Base-by-base conservation (phyloP, 2,329 filamentous ascomycete species). In the Arthrobotrys sinensis region DNA sequence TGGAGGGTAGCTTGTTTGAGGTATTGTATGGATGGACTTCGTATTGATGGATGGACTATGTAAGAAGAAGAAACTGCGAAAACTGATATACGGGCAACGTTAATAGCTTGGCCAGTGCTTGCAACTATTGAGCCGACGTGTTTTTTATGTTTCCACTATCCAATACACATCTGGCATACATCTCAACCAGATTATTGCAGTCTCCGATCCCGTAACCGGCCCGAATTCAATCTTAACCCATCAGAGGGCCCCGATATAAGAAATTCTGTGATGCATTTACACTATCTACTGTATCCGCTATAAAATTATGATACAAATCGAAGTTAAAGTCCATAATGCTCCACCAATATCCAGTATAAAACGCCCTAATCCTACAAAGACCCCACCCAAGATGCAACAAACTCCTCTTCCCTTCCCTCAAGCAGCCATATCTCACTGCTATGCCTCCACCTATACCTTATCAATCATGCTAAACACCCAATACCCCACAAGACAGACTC, bases 401-500 rank as follows among this genome's bases (percentile, higher is more conserved):
- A 57, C 16, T 14, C 53, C 32, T 14, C 8, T 5, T n/a, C 38
- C 38, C n/a, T 4, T 11, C 34, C n/a, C 50, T 7, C 21, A 50
- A 12, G 8, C 40, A 45, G n/a, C 40, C 5, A 6, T 16, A 45
- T 63, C 55, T 65, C 19, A 16, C 8, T 16, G 24, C 24, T 4
- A 28, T 28, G 2, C 24, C 24, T 4, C 4, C 24, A 28, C 24
- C 36, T 40, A 60, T 10, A 48, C 66, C 43, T 77, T 78, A 48
- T 78, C 75, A 12, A 72, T 55, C 36, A 78, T 55, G 36, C 67
- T 78, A 21, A 72, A 67, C 62, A 78, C 28, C 75, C 75, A 78
- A 11, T 78, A 78, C n/a, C 67, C 81, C 52, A 89, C 83, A 8
- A 87, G 88, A 81, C 90, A 91, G 0, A 89, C 90, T n/a, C 86